Evolutionary conservation across 371 early-diverging fungal species (phyloP).

Genomic region (Mortierella sp.): DNA sequence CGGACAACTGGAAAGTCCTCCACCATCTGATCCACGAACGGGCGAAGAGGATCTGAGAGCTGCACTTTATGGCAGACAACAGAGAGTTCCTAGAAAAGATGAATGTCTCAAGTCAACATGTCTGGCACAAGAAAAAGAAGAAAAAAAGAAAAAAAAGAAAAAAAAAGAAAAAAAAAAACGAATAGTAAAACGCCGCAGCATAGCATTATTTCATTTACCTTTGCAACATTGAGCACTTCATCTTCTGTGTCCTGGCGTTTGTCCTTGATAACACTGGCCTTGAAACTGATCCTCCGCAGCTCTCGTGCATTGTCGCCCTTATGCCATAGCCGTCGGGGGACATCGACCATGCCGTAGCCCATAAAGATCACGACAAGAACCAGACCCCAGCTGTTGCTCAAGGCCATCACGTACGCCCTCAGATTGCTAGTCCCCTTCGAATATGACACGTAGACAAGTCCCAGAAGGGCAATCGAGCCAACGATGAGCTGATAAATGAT

Average conservation of each 20-base stretch:
- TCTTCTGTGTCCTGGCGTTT: conserved; percentile 77
- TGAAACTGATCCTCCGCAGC: conserved; percentile 72
- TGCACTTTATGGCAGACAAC: conserved; percentile 57
- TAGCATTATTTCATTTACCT: conserved; percentile 58
- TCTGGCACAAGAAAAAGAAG: neutral
- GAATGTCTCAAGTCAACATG: conserved; percentile 20
- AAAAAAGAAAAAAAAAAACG: neutral
- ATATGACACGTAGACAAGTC: conserved; percentile 77
- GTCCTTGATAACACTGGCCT: conserved; percentile 81
- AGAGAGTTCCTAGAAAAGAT: conserved; percentile 49
- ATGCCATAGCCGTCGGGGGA: conserved; percentile 89
- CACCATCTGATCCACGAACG: conserved; percentile 65
- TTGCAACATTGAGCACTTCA: conserved; percentile 74
- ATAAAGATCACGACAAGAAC: conserved; percentile 87
- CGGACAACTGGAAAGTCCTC: conserved; percentile 60
- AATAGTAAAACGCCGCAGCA: no score
- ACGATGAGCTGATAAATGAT: conserved; percentile 79
- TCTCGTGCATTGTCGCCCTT: conserved; percentile 68
- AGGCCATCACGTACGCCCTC: conserved; percentile 88
- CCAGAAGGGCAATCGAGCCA: conserved; percentile 64
- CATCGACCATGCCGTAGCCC: conserved; percentile 92
- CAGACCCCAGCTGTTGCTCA: conserved; percentile 94
- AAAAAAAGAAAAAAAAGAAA: conserved; percentile 5
- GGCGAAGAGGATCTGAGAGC: conserved; percentile 59
- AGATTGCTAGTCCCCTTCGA: conserved; percentile 60